A percentile compares a stretch with the other conserved stretches of the same genome.
Conservation (phyloP, 352 stramenopile species). For the Aphanomyces astaci region DNA sequence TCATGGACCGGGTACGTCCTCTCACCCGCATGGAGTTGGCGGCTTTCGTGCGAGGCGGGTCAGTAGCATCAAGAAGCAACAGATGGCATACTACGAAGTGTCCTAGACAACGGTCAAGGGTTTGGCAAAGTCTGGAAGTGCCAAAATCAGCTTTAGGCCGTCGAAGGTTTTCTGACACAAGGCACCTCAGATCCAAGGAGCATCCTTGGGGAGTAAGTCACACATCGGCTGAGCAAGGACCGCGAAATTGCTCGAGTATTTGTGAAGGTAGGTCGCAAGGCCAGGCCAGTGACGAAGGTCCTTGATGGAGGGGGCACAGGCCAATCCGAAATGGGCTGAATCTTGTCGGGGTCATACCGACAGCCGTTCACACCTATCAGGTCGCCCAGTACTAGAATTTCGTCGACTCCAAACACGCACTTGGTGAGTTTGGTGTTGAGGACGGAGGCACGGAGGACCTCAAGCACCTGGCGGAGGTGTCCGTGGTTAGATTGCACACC, state of each 20-base stretch:
- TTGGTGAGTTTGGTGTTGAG: too few relatives aligned
- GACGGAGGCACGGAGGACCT: constrained; percentile 24
- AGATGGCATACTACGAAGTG: too few relatives aligned
- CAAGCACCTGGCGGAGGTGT: constrained; percentile 22
- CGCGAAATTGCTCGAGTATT: constrained; percentile 23
- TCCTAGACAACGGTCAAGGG: too few relatives aligned
- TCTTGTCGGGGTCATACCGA: constrained; percentile 10
- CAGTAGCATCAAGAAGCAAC: too few relatives aligned
- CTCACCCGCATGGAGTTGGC: too few relatives aligned
- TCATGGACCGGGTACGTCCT: too few relatives aligned
- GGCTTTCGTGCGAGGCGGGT: too few relatives aligned
- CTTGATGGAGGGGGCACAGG: constrained; percentile 26
- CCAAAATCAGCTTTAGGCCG: constrained; percentile 4
- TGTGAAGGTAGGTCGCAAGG: constrained; percentile 21
- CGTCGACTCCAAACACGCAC: too few relatives aligned
- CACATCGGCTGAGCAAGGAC: constrained; percentile 10
- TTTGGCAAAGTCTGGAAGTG: too few relatives aligned
- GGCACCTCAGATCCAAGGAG: neutral
- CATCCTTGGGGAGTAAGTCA: constrained; percentile 1
- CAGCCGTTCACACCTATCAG: constrained; percentile 20
- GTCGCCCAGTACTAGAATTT: neutral
- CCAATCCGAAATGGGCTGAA: constrained; percentile 20
- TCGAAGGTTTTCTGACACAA: constrained; percentile 8
- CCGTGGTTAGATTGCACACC: constrained; percentile 22
- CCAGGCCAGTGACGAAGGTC: constrained; percentile 1